Evolutionary conservation across 2,329 filamentous ascomycete genomes (phyloP).

Genomic region (Penicillium fuscoglaucum): DNA sequence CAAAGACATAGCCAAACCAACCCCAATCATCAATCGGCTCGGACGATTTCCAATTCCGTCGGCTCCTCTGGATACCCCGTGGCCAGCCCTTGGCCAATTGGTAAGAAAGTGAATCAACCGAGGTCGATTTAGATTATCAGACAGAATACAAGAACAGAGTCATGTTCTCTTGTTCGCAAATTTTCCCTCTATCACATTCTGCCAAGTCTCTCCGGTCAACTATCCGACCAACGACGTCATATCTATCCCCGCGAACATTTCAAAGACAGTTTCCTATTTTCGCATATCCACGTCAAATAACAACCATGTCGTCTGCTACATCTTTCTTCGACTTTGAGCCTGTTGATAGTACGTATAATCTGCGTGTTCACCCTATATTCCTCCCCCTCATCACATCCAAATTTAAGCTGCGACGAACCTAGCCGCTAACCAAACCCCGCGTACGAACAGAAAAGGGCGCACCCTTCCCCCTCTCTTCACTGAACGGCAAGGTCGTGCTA

Average conservation of each 20-base stretch:
- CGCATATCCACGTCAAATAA: constrained; percentile 9
- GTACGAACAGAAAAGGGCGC: constrained; percentile 65
- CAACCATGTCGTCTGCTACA: constrained; percentile 58
- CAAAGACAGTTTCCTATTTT: neutral
- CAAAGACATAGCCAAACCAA: constrained; percentile 3
- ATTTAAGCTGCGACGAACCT: neutral
- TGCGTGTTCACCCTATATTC: neutral
- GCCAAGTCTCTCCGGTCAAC: constrained; percentile 6
- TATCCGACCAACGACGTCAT: constrained; percentile 19
- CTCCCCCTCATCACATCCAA: neutral
- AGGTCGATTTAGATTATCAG: constrained; percentile 6
- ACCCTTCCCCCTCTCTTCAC: constrained; percentile 67
- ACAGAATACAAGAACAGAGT: constrained; percentile 15
- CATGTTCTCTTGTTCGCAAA: constrained; percentile 2
- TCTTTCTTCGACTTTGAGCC: constrained; percentile 62
- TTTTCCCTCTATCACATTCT: neutral
- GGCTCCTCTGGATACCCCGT: constrained; percentile 14
- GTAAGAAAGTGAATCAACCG: constrained; percentile 17
- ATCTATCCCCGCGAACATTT: constrained; percentile 4
- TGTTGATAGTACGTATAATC: constrained; percentile 52
- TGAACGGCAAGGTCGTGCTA: constrained; percentile 90
- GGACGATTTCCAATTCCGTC: constrained; percentile 10
- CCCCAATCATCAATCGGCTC: constrained; percentile 10
- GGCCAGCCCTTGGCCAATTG: constrained; percentile 21
- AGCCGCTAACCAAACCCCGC: constrained; percentile 8